A percentile compares a stretch with the other conserved stretches of the same genome.
phyloP scores from a whole-genome alignment of 352 stramenopile species.

The Phytophthora sp. region DNA sequence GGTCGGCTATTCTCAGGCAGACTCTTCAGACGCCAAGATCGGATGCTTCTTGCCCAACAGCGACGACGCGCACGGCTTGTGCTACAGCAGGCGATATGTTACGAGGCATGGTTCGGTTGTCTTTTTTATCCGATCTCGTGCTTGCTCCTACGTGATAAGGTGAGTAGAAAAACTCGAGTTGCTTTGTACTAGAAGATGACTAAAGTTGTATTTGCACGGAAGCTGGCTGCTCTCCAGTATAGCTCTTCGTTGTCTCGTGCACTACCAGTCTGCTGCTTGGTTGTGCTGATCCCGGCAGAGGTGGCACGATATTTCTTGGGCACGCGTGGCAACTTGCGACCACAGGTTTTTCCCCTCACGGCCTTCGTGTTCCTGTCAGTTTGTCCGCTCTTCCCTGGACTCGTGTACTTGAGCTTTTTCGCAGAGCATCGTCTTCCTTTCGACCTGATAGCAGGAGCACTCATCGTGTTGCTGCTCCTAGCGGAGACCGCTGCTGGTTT shows the following conservation, averaged over 20 bases:
- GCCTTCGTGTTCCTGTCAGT: constrained; percentile 73
- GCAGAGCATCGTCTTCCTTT: constrained; percentile 59
- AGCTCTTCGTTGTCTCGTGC: constrained; percentile 46
- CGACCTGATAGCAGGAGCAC: constrained; percentile 44
- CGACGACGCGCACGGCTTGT: constrained; percentile 50
- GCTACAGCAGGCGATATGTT: constrained; percentile 67
- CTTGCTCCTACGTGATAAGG: constrained; percentile 70
- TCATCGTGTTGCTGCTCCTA: constrained; percentile 46
- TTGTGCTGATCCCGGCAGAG: constrained; percentile 54
- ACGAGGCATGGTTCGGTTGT: constrained; percentile 56
- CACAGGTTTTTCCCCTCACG: constrained; percentile 68
- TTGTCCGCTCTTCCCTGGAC: constrained; percentile 59
- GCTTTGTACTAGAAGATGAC: too few relatives aligned
- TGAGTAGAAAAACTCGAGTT: too few relatives aligned
- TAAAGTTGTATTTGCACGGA: not conserved
- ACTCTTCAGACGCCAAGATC: constrained; percentile 16
- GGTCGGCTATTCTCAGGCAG: constrained; percentile 25
- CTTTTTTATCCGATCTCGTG: constrained; percentile 70
- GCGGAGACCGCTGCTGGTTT: constrained; percentile 46
- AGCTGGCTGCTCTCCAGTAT: constrained; percentile 48
- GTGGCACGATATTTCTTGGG: constrained; percentile 63
- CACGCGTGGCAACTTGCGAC: constrained; percentile 57
- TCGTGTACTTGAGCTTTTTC: constrained; percentile 63
- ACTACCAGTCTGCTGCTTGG: constrained; percentile 51
- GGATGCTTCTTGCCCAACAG: constrained; percentile 45